Evolutionary conservation across 192 early-diverging fungal genomes (phyloP).

Genomic region (Backusella psychrophila): DNA sequence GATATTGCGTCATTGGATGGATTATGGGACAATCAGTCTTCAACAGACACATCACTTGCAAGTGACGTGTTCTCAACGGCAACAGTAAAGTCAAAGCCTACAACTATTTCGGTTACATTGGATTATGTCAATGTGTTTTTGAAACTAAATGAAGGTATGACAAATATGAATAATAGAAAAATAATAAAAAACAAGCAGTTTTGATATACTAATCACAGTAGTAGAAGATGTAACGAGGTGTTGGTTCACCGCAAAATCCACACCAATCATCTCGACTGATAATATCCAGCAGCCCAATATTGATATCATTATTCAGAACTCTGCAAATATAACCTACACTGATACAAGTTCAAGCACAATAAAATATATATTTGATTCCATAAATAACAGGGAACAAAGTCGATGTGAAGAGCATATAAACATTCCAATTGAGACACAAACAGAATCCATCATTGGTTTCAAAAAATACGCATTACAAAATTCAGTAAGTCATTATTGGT

Average conservation of each 20-base stretch:
- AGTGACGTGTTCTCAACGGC: not conserved
- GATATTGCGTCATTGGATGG: conserved; percentile 20
- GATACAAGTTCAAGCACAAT: conserved; percentile 31
- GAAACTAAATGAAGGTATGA: conserved; percentile 19
- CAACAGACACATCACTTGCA: not conserved
- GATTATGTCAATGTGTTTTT: conserved; percentile 26
- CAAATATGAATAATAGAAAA: too few relatives aligned
- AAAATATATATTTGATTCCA: conserved; percentile 36
- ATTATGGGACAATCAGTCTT: not conserved
- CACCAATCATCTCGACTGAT: not conserved
- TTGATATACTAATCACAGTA: not conserved
- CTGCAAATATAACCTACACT: conserved; percentile 17
- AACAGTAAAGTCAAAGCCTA: not conserved
- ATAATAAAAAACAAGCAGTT: not conserved
- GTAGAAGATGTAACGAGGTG: conserved; percentile 22
- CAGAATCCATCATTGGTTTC: conserved; percentile 52
- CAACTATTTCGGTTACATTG: conserved; percentile 25
- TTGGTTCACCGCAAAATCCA: conserved; percentile 35
- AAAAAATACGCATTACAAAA: conserved; percentile 52
- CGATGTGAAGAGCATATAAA: conserved; percentile 47
- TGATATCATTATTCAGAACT: conserved; percentile 40
- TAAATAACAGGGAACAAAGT: conserved; percentile 30
- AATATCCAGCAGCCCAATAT: conserved; percentile 33
- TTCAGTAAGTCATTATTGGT: conserved; percentile 41
- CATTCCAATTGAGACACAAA: conserved; percentile 50